Conservation (phyloP, 495 filamentous ascomycete genomes). For the Jackrogersella multiformis region DNA sequence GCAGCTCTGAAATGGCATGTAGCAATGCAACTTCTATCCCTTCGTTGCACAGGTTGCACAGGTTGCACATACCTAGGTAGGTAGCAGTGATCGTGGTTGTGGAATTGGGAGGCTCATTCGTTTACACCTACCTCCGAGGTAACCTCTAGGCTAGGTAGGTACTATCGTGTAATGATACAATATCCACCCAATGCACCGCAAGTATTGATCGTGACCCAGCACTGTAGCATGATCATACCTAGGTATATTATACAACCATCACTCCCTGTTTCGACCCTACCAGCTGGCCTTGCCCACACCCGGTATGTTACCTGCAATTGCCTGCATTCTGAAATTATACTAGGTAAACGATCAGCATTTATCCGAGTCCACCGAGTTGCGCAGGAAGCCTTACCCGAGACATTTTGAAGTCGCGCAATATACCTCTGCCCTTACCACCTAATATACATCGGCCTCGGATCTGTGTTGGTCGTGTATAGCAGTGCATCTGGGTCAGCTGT, state of each 20-base stretch:
- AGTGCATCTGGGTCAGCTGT: slow-evolving; percentile 91
- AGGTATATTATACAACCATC: slow-evolving; percentile 31
- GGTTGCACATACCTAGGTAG: too few species aligned
- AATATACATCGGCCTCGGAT: slow-evolving; percentile 92
- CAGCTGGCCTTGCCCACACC: slow-evolving; percentile 97
- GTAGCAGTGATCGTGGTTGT: neutral
- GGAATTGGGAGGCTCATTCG: neutral
- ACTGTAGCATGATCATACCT: neutral
- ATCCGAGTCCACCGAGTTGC: neutral
- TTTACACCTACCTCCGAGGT: too few species aligned
- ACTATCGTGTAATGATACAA: slow-evolving; percentile 14
- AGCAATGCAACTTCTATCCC: neutral
- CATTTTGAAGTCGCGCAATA: slow-evolving; percentile 90
- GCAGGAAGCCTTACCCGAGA: slow-evolving; percentile 73
- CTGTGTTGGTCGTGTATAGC: slow-evolving; percentile 91
- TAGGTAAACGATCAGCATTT: slow-evolving; percentile 54
- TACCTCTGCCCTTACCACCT: slow-evolving; percentile 84
- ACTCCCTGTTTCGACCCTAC: slow-evolving; percentile 58
- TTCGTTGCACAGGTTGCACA: neutral
- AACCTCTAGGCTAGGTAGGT: too few species aligned
- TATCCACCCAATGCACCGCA: slow-evolving; percentile 12
- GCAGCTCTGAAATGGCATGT: neutral
- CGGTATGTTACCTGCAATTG: slow-evolving; percentile 85
- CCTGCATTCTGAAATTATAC: slow-evolving; percentile 93
- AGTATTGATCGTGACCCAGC: neutral